Conservation (phyloP, 805 yeast species). For the Candida easanensis region DNA sequence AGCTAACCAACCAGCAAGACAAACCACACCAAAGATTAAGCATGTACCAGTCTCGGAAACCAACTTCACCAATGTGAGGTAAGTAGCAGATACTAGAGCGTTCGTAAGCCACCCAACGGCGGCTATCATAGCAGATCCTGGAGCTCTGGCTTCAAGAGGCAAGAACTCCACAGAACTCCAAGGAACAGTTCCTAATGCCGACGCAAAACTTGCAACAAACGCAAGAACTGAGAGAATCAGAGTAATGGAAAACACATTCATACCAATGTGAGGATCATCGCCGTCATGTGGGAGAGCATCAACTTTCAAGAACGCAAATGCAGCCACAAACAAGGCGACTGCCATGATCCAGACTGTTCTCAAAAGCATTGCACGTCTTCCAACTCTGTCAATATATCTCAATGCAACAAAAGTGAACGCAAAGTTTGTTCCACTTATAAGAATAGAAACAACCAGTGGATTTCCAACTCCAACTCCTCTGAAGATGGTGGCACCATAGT, state of each 20-base stretch:
- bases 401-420: constrained; percentile 53
- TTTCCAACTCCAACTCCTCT: constrained; percentile 47
- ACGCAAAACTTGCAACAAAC: constrained; percentile 41
- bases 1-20: constrained; percentile 37
- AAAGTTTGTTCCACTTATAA: constrained; percentile 55
- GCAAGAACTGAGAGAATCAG: constrained; percentile 32
- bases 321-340: constrained; percentile 32
- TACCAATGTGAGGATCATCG: background rate
- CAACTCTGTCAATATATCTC: constrained; percentile 46
- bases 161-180: constrained; percentile 45
- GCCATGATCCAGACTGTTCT: constrained; percentile 39
- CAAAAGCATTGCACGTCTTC: constrained; percentile 44
- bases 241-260: constrained; percentile 14
- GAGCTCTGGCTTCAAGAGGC: constrained; percentile 39
- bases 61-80: constrained; percentile 31
- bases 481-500: constrained; percentile 58
- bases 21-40: constrained; percentile 32
- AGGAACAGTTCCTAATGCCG: constrained; percentile 43
- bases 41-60: constrained; percentile 34
- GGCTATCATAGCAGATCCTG: constrained; percentile 41
- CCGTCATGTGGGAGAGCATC: background rate
- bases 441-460: constrained; percentile 54
- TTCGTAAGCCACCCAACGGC: constrained; percentile 43
- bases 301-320: constrained; percentile 27
- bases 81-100: constrained; percentile 34